Conservation (phyloP, 1,139 yeast species). For the Geotrichum candidum region DNA sequence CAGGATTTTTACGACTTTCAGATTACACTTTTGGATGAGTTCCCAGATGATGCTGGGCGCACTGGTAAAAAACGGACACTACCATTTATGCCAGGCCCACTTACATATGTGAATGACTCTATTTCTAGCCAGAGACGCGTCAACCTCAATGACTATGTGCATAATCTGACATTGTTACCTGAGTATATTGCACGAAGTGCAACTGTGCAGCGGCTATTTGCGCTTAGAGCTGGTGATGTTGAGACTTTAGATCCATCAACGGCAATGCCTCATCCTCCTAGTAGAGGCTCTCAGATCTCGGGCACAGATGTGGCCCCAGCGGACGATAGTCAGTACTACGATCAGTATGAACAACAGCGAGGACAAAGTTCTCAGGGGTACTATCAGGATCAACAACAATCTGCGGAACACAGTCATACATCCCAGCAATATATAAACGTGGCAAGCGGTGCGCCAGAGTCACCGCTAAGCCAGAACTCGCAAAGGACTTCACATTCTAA, state of each 20-base stretch:
- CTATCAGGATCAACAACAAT: neutral
- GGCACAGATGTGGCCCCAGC: neutral
- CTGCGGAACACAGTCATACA: neutral
- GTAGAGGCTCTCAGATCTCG: constrained; percentile 4
- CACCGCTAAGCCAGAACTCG: constrained; percentile 2
- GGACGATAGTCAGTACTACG: neutral
- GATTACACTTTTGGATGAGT: constrained; percentile 71
- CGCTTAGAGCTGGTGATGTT: constrained; percentile 59
- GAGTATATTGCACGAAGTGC: constrained; percentile 60
- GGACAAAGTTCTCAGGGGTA: neutral
- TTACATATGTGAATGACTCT: constrained; percentile 84
- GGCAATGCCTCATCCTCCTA: constrained; percentile 40
- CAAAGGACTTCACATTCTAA: constrained; percentile 4
- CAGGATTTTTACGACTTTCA: constrained; percentile 96
- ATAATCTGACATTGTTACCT: constrained; percentile 70
- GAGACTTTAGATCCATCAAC: constrained; percentile 38
- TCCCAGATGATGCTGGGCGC: constrained; percentile 91
- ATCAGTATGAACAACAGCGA: constrained; percentile 5
- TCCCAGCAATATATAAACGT: neutral
- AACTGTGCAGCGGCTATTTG: constrained; percentile 67
- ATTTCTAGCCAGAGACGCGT: constrained; percentile 80
- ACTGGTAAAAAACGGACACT: constrained; percentile 69
- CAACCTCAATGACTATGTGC: constrained; percentile 77
- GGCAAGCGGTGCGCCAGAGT: neutral
- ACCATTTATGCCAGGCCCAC: constrained; percentile 96